Evolutionary conservation across 2,329 filamentous ascomycete species (phyloP).

Genomic region (Drechslera avenae): DNA sequence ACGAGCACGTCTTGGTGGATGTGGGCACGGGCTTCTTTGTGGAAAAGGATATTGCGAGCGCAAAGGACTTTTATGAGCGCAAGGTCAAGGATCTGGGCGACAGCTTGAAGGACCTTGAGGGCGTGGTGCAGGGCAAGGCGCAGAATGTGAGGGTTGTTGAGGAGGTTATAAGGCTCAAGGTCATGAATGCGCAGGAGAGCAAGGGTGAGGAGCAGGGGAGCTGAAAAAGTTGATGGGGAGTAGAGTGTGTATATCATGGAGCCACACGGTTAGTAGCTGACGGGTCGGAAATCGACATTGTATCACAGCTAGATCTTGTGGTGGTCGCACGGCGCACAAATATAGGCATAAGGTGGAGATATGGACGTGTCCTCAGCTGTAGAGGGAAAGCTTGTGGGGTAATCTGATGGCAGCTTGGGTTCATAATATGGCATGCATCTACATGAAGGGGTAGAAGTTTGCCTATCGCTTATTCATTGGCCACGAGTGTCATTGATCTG

Average conservation of each 20-base stretch:
- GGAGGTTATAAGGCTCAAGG: constrained; percentile 62
- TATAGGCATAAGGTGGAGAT: background rate
- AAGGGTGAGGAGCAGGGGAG: constrained; percentile 32
- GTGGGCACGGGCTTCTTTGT: constrained; percentile 94
- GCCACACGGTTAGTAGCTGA: background rate
- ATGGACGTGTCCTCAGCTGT: background rate
- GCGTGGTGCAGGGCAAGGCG: constrained; percentile 75
- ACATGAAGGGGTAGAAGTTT: too few relatives aligned
- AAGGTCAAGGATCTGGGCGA: constrained; percentile 70
- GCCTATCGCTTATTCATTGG: too few relatives aligned
- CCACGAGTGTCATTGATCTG: too few relatives aligned
- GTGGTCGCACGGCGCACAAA: background rate
- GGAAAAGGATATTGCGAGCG: constrained; percentile 75
- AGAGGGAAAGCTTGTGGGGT: background rate
- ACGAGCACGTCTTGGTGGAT: constrained; percentile 68
- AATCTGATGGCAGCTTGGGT: background rate
- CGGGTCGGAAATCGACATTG: too few relatives aligned
- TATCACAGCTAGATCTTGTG: too few relatives aligned
- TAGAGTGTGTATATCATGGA: background rate
- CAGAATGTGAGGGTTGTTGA: constrained; percentile 85
- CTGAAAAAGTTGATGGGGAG: constrained; percentile 8
- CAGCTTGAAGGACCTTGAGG: constrained; percentile 71
- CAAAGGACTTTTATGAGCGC: constrained; percentile 68
- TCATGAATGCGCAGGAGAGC: constrained; percentile 42
- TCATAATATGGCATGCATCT: too few relatives aligned